Evolutionary conservation across 164 flowering plant genomes (phyloP), one percentile per base, ranked within the genome.

Genomic region (Brasenia schreberi): DNA sequence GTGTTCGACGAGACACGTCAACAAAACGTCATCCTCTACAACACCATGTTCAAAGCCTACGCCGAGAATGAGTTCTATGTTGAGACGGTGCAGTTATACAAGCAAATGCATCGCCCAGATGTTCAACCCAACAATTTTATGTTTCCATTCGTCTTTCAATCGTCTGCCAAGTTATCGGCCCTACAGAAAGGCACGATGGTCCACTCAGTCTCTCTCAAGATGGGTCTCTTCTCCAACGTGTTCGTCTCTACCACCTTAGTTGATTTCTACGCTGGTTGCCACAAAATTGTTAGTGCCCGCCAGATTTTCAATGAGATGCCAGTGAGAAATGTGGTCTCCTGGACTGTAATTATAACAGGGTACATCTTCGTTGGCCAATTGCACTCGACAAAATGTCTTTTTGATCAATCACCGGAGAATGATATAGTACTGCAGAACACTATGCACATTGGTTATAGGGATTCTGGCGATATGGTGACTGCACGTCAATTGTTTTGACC

Each of bases 391-490:
- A 77, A 83, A 60, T 5, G 71, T 10, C 81, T 87, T 27, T 87
- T 87, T 75, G 84, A 87, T 33, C 62, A 73, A 73, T 76, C 85
- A 0, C 83, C 81, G 0, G 89, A 85, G 65, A 75, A 86, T 11
- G 93, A 89, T 70, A 65, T 85, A n/a, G 77, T 86, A 16, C 17
- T 84, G 65, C 87, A 89, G 89, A 86, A 79, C 64, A 86, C 76
- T n/a, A 77, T 89, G 85, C 68, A 87, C 62, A 77, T 82, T 9
- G 91, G 85, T 18, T 84, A 87, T 72, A 78, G 72, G 42, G 77
- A 69, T 14, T 14, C 43, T 0, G 81, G 86, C 4, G 83, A 89
- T 65, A 77, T 87, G 84, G 70, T 17, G 4, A 64, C 60, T 6
- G 90, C 96, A 0, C 65, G 76, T 64, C 56, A 68, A 72, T 79